These are phyloP conservation scores for Hamiltosporidium magnivora DNA, from an alignment of 371 early-diverging fungal species.

Conservation along the genomic window DNA sequence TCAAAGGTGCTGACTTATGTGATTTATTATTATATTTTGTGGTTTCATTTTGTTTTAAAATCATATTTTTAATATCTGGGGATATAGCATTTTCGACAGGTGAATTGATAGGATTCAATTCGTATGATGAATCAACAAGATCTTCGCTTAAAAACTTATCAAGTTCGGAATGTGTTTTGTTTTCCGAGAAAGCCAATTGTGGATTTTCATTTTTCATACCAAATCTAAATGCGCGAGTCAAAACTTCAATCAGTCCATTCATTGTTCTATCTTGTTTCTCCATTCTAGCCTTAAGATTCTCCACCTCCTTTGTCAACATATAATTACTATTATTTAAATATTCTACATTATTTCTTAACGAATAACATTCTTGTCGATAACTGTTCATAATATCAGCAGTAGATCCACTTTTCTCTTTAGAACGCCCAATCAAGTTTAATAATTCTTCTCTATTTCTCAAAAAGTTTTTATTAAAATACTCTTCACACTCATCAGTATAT, in stretches of 20 bases:
- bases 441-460: conserved; percentile 22
- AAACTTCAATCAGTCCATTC: conserved; percentile 46
- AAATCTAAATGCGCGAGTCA: conserved; percentile 44
- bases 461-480: conserved; percentile 49
- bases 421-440: too few species aligned
- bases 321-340: conserved; percentile 33
- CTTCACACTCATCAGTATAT: conserved; percentile 19
- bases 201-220: conserved; percentile 13
- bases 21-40: too few species aligned
- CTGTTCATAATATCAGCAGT: too few species aligned
- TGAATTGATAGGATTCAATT: not conserved
- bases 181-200: too few species aligned
- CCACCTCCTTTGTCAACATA: conserved; percentile 35
- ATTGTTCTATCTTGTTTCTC: conserved; percentile 52
- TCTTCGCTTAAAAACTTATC: too few species aligned
- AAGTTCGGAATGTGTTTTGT: too few species aligned
- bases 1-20: too few species aligned
- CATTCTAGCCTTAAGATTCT: conserved; percentile 41
- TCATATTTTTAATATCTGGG: too few species aligned
- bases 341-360: not conserved
- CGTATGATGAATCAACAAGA: not conserved
- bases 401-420: too few species aligned
- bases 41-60: too few species aligned
- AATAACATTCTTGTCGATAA: too few species aligned
- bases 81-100: too few species aligned